Evolutionary conservation across 1,139 yeast genomes (phyloP), one percentile per base, ranked within the genome.

Genomic region (Eremothecium gossypii): DNA sequence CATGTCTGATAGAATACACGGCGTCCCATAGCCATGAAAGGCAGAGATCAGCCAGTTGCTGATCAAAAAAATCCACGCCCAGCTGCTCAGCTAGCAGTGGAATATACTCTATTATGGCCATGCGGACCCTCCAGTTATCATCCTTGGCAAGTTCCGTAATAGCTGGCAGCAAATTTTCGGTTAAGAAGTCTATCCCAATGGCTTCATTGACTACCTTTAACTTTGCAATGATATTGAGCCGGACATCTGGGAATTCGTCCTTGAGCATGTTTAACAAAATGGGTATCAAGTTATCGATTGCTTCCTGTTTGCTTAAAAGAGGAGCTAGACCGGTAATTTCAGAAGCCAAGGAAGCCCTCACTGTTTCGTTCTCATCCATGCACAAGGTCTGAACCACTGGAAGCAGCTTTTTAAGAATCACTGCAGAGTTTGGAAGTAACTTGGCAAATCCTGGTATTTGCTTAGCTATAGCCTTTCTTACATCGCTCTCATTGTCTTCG

Each of bases 21-120:
- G 93, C 84, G 66, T 93, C 99, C 95, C 97, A 89, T 52, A 93
- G 71, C 97, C 98, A 93, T 17, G 91, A 83, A 77, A 93, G 77
- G 60, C 96, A 93, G 53, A 93, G 70, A 39, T 84, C 79, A 49
- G 94, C 89, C 53, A 93, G 71, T 57, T 91, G 95, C 58, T 85
- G 83, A 63, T 91, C 93, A 66, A 93, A 93, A 60, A 91, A 87
- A 17, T 86, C 79, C 45, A 83, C 91, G 30, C 98, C 98, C 49
- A 93, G 71, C 65, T 93, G 98, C 55, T 84, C 83, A n/a, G 98
- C 97, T 51, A 93, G 72, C 53, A 91, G 73, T 20, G 99, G 99
- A 54, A 89, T 86, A 65, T 93, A 93, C 63, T 93, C 96, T 58
- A 93, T 93, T 49, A 93, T 91, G 11, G 98, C 98, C 61, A 93